Evolutionary conservation across 768 basidiomycete species (phyloP).

Genomic region (Rhodotorula diobovata): DNA sequence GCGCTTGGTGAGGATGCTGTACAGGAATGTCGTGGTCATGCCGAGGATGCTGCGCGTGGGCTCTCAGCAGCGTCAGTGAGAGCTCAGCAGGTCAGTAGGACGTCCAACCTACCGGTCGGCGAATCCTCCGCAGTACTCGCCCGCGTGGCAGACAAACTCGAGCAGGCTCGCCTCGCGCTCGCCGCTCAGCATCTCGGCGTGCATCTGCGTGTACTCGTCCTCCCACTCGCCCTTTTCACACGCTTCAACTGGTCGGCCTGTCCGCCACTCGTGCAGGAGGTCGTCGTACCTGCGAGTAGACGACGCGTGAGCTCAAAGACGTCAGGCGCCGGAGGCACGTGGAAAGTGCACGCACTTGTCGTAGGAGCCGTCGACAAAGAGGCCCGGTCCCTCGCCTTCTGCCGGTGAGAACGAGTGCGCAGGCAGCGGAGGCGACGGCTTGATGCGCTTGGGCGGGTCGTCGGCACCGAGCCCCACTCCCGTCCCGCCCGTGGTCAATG

Average conservation of each 20-base stretch:
- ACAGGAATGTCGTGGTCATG: slow-evolving; percentile 16
- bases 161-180: slow-evolving; percentile 3
- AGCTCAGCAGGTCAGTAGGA: neutral
- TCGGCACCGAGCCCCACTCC: slow-evolving; percentile 25
- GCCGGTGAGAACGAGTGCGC: neutral
- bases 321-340: too few relatives aligned
- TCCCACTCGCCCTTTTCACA: slow-evolving; percentile 33
- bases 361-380: neutral
- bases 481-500: neutral
- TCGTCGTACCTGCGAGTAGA: slow-evolving; percentile 21
- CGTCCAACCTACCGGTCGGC: slow-evolving; percentile 23
- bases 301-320: neutral
- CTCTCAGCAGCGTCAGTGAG: too few relatives aligned
- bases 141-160: slow-evolving; percentile 14
- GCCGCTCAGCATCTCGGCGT: slow-evolving; percentile 20
- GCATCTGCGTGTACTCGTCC: slow-evolving; percentile 20
- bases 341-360: slow-evolving; percentile 10
- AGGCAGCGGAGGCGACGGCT: neutral
- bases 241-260: slow-evolving; percentile 7
- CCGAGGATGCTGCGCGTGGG: slow-evolving; percentile 7
- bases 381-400: slow-evolving; percentile 5
- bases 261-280: slow-evolving; percentile 26
- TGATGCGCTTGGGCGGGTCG: slow-evolving; percentile 13
- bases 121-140: slow-evolving; percentile 23
- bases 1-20: slow-evolving; percentile 21